Percentiles rank a stretch among this genome's conserved stretches.
Conservation (phyloP, 352 stramenopile species). For the Phytopythium chamaehyphon region DNA sequence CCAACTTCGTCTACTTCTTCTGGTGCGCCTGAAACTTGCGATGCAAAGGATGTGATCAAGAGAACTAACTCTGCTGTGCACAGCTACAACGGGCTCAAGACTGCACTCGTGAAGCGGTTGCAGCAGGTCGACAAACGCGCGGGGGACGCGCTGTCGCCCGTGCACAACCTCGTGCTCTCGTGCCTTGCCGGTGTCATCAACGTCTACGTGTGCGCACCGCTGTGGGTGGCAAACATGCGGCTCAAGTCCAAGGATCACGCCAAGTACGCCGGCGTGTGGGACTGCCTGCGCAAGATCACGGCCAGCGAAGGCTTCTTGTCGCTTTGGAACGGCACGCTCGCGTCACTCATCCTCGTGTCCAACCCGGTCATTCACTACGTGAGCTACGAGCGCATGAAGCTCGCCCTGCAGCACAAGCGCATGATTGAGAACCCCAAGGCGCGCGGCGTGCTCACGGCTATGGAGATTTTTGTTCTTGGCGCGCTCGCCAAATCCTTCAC, state of each 20-base stretch:
- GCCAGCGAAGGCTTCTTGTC: constrained; percentile 72
- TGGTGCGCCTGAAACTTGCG: constrained; percentile 26
- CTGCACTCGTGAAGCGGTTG: constrained; percentile 65
- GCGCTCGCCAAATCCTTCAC: constrained; percentile 91
- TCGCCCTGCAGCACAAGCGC: constrained; percentile 43
- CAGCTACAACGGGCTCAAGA: constrained; percentile 67
- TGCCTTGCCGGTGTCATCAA: constrained; percentile 88
- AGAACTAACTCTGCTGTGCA: not conserved
- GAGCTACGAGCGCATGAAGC: constrained; percentile 92
- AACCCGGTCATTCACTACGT: constrained; percentile 97
- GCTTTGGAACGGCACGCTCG: constrained; percentile 90
- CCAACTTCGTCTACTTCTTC: constrained; percentile 90
- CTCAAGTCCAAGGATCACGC: constrained; percentile 85
- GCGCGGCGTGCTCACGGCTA: constrained; percentile 37
- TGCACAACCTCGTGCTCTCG: constrained; percentile 56
- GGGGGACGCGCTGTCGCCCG: constrained; percentile 32
- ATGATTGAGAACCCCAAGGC: constrained; percentile 10
- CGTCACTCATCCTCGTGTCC: constrained; percentile 91
- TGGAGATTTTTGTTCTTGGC: constrained; percentile 91
- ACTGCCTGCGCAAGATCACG: constrained; percentile 54
- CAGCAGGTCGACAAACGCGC: constrained; percentile 22
- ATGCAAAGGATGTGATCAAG: constrained; percentile 10
- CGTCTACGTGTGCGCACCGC: constrained; percentile 72
- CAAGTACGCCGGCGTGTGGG: constrained; percentile 51
- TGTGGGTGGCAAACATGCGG: constrained; percentile 94